Conservation (phyloP, 2,329 filamentous ascomycete species). For the Clathrospora elynae region DNA sequence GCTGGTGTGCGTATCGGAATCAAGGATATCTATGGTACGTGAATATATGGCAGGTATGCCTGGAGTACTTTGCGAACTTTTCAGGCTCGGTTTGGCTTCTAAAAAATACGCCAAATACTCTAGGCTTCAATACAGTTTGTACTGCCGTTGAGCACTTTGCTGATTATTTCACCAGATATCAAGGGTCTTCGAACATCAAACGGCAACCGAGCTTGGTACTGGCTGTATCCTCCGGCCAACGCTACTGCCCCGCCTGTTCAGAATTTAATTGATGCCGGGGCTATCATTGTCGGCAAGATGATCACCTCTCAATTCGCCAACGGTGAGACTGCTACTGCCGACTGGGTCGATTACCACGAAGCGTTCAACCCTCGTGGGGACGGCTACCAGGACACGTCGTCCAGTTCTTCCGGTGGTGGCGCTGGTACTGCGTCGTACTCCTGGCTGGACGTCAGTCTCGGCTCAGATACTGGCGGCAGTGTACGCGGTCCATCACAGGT, state of each 20-base stretch:
- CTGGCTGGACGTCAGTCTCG: constrained; percentile 58
- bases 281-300: constrained; percentile 56
- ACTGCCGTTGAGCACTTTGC: background rate
- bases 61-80: background rate
- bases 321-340: constrained; percentile 55
- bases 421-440: constrained; percentile 53
- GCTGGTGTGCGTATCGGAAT: constrained; percentile 67
- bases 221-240: constrained; percentile 56
- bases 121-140: background rate
- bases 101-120: too few relatives aligned
- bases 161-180: constrained; percentile 60
- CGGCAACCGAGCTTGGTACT: constrained; percentile 64
- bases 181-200: constrained; percentile 61
- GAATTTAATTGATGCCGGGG: constrained; percentile 64
- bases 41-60: background rate
- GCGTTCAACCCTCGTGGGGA: constrained; percentile 54
- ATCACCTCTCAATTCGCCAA: constrained; percentile 55
- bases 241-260: constrained; percentile 59
- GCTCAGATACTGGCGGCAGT: constrained; percentile 57
- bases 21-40: constrained; percentile 62
- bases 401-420: constrained; percentile 55
- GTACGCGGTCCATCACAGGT: constrained; percentile 56
- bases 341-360: constrained; percentile 56
- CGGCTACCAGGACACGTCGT: constrained; percentile 54
- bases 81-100: too few relatives aligned